These are phyloP conservation scores for Raphanus sativus DNA, from an alignment of 345 rosid species.

Conservation along the genomic window DNA sequence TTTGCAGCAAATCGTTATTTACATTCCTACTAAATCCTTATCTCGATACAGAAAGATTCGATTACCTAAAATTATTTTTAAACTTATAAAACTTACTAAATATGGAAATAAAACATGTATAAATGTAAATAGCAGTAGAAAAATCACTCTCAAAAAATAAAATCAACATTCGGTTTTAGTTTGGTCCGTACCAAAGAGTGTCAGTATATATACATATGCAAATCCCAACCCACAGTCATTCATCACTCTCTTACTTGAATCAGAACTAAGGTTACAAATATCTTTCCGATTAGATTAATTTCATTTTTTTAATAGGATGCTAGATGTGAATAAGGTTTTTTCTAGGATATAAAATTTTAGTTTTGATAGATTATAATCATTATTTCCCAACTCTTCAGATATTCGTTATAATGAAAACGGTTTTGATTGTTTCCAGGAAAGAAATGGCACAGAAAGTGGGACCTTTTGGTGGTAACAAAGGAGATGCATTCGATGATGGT, in stretches of 20 bases:
- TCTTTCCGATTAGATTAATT: not conserved
- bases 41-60: not conserved
- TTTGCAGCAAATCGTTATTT: not conserved
- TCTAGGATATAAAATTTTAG: not conserved
- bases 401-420: not conserved
- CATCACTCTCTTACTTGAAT: not conserved
- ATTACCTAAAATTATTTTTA: not conserved
- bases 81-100: not conserved
- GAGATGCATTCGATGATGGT: constrained; percentile 20
- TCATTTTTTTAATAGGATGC: not conserved
- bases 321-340: not conserved
- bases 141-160: not conserved
- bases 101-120: not conserved
- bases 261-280: not conserved
- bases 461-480: constrained; percentile 11
- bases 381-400: not conserved
- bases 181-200: not conserved
- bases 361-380: not conserved
- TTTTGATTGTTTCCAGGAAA: not conserved
- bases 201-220: not conserved
- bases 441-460: constrained; percentile 4
- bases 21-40: not conserved
- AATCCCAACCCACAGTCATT: not conserved
- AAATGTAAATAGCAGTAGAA: not conserved
- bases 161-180: not conserved